Conservation (phyloP, 768 basidiomycete species). For the Russula abietina region DNA sequence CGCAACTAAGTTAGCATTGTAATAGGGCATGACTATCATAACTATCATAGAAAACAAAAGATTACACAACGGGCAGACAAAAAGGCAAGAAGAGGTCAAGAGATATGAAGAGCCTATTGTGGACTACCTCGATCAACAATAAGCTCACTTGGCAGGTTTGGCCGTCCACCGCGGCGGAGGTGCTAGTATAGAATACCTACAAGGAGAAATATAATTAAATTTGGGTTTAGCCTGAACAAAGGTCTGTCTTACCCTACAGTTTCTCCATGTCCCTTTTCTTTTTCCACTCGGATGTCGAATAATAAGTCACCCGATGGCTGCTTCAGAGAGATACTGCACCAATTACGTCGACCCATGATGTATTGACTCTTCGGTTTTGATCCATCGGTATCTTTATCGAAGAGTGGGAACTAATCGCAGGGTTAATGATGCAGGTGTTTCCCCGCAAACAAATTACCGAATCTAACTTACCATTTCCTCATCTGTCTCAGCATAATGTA, state of each 20-base stretch:
- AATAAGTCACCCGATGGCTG: conserved; percentile 52
- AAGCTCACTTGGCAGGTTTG: not conserved
- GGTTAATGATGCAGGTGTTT: not conserved
- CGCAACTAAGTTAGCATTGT: conserved; percentile 1
- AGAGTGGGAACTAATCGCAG: conserved; percentile 59
- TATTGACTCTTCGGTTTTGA: conserved; percentile 63
- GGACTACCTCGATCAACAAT: not conserved
- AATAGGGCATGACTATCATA: not conserved
- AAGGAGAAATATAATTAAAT: not conserved
- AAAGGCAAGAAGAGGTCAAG: not conserved
- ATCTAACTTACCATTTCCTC: conserved; percentile 63
- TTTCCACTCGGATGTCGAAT: conserved; percentile 86
- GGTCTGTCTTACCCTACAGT: conserved; percentile 61
- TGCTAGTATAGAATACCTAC: conserved; percentile 29
- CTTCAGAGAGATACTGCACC: conserved; percentile 67
- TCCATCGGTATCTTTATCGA: conserved; percentile 72
- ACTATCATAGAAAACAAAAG: not conserved
- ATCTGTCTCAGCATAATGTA: conserved; percentile 72
- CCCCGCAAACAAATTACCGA: not conserved
- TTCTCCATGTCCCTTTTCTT: conserved; percentile 70
- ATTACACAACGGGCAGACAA: not conserved
- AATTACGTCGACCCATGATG: conserved; percentile 87
- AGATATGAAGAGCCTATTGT: not conserved
- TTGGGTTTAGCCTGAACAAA: not conserved
- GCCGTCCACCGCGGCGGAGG: conserved; percentile 31